A percentile compares a stretch with the other conserved stretches of the same genome.
Conservation (phyloP, 148 eudicot species). For the Amaranthus cruentus region DNA sequence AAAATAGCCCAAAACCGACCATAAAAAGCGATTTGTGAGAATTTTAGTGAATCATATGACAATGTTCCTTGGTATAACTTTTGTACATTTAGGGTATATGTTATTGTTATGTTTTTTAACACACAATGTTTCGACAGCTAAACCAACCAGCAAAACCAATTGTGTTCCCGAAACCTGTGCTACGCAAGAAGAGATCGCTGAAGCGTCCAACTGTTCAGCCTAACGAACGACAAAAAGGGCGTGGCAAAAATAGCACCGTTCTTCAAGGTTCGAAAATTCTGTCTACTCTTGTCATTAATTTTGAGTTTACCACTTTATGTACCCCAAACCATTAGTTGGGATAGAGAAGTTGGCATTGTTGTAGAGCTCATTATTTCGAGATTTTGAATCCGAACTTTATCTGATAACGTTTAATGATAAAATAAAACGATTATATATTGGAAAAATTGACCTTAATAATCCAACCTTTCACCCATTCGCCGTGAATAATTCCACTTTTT, state of each 20-base stretch:
- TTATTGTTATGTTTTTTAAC: constrained; percentile 5
- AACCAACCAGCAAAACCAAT: constrained; percentile 46
- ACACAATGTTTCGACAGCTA: constrained; percentile 33
- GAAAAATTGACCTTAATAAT: constrained; percentile 32
- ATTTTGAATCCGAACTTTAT: background rate
- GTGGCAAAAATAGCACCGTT: constrained; percentile 58
- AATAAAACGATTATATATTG: constrained; percentile 36
- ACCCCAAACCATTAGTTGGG: no score
- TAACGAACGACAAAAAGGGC: constrained; percentile 27
- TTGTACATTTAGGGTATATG: background rate
- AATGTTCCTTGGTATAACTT: background rate
- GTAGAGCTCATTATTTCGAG: background rate
- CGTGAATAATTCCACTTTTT: no score
- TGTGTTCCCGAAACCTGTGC: constrained; percentile 39
- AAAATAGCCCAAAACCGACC: no score
- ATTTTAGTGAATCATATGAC: no score
- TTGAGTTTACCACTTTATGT: background rate
- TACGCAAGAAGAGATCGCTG: constrained; percentile 76
- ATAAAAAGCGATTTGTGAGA: no score
- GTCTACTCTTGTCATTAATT: background rate
- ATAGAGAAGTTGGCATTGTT: no score
- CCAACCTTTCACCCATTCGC: no score
- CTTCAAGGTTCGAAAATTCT: constrained; percentile 46
- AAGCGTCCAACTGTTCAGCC: constrained; percentile 41
- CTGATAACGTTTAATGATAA: background rate